Evolutionary conservation across 768 basidiomycete species (phyloP), one percentile per base, ranked within the genome.

Genomic region (Lentinus tigrinus): DNA sequence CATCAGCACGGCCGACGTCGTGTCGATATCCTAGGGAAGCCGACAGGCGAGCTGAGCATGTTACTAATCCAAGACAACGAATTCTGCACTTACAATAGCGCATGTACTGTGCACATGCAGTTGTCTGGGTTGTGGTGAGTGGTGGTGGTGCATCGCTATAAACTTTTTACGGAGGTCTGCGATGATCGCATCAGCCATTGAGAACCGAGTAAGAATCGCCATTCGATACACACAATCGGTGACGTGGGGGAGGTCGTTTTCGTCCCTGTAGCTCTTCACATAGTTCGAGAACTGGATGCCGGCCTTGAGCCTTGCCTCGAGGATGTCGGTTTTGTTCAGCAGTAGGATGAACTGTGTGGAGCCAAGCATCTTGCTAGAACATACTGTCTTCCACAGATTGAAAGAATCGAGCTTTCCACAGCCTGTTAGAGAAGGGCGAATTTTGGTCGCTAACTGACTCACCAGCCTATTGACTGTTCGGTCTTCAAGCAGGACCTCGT

Each of bases 401-500:
- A 87, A 70, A 0, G 83, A 81, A 63, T 87, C 85, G 38, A 77
- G 74, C 83, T 85, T 44, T 9, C 17, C 16, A 21, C 21, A 8
- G 43, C 13, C 9, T 13, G 21, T 13, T 13, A 24, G 13, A 19
- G 7, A 24, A 23, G 8, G 3, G 13, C 8, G n/a, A 46, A 3
- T 5, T 42, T 9, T 44, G 13, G 19, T 11, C 9, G n/a, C 21
- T 13, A 23, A 3, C 23, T 4, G 1, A 69, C 77, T 21, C 60
- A 85, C 85, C 68, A 89, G 72, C 49, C 86, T 79, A 63, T 88
- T 88, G 3, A 85, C 74, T 23, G 63, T 75, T 28, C 74, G 73
- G 65, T 87, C 85, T 66, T 87, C 87, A 3, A 77, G 75, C 5
- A 87, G 75, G n/a, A 77, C 75, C 69, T 86, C 82, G 66, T 87